Conservation (phyloP, 129 eudicot genomes). For the Oenanthe sinensis region DNA sequence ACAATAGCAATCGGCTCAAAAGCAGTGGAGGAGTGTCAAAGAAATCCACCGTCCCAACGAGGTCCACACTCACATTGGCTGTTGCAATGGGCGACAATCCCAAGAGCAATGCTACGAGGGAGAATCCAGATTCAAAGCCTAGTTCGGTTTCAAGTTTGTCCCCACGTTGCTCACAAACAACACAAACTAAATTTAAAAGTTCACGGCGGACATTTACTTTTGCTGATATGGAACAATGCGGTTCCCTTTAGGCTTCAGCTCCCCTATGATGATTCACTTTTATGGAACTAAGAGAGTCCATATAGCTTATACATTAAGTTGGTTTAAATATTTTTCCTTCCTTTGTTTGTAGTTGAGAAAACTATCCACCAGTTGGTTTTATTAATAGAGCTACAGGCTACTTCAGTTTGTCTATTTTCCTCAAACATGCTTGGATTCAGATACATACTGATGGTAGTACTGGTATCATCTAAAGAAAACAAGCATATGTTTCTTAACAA, state of each 20-base stretch:
- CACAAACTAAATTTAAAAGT: background rate
- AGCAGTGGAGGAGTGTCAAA: constrained; percentile 39
- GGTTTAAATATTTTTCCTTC: background rate
- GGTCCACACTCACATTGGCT: constrained; percentile 34
- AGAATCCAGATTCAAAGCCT: background rate
- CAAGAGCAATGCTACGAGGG: background rate
- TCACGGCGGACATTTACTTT: background rate
- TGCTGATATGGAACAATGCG: background rate
- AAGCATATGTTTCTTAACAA: background rate
- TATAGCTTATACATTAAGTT: background rate
- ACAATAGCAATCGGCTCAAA: constrained; percentile 1
- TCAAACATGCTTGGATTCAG: background rate
- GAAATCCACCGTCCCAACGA: constrained; percentile 7
- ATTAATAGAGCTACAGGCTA: background rate
- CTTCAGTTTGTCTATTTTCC: background rate
- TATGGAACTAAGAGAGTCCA: background rate
- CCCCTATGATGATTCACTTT: background rate
- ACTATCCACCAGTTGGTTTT: background rate
- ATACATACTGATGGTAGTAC: background rate
- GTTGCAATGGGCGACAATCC: constrained; percentile 25
- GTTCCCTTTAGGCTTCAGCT: background rate
- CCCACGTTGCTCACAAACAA: background rate
- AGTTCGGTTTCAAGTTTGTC: background rate
- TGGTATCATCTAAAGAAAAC: too few species aligned
- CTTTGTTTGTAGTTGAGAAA: background rate